These are phyloP conservation scores for Thelephora ganbajun DNA, from an alignment of 768 basidiomycete genomes.

Conservation along the genomic window DNA sequence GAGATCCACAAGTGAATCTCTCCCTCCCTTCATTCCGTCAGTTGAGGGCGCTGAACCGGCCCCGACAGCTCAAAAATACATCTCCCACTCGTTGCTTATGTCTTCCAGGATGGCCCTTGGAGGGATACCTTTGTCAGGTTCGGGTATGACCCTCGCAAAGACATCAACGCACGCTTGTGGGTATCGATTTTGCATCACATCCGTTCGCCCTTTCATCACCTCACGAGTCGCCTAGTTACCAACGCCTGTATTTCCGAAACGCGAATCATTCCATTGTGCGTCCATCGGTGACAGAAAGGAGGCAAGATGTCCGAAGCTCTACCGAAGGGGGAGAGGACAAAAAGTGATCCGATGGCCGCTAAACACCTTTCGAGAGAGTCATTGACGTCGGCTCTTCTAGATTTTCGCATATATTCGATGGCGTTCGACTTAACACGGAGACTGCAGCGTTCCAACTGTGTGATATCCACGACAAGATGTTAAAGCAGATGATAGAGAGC, in stretches of 20 bases:
- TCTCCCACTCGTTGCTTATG: constrained; percentile 71
- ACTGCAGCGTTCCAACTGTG: constrained; percentile 90
- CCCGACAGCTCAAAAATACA: constrained; percentile 59
- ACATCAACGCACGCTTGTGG: constrained; percentile 63
- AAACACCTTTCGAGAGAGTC: background rate
- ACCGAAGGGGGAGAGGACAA: constrained; percentile 11
- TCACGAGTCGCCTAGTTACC: constrained; percentile 43
- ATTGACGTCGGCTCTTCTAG: constrained; percentile 5
- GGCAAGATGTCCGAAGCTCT: constrained; percentile 37
- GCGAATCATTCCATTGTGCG: constrained; percentile 68
- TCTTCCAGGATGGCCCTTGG: constrained; percentile 91
- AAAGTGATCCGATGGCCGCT: constrained; percentile 1
- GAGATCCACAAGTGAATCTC: constrained; percentile 59
- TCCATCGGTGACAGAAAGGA: constrained; percentile 59
- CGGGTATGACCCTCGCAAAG: constrained; percentile 79
- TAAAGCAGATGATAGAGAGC: constrained; percentile 61
- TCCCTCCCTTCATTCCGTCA: background rate
- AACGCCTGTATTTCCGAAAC: constrained; percentile 84
- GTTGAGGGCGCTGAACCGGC: background rate
- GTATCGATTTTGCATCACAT: constrained; percentile 15
- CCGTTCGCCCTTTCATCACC: background rate
- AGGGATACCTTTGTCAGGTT: constrained; percentile 78
- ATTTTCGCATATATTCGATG: constrained; percentile 79
- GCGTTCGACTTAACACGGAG: constrained; percentile 62
- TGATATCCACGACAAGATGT: constrained; percentile 80